Base-by-base conservation (phyloP, 2,329 filamentous ascomycete species). In the Fulvia fulva region DNA sequence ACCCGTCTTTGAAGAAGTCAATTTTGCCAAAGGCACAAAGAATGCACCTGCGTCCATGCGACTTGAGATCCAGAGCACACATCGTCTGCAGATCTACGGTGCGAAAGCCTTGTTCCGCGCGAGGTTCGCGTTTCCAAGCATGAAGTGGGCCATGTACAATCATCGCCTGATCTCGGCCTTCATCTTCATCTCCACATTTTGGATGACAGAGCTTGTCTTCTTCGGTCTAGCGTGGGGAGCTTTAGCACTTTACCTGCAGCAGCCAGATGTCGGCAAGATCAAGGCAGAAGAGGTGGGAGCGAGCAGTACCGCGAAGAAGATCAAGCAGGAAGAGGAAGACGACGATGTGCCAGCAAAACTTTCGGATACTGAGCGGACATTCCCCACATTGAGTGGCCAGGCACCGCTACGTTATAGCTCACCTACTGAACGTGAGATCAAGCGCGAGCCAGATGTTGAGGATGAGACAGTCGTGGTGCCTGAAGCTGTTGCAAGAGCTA, bases 71-170 rank as follows among this genome's bases (percentile, higher is more conserved):
- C 84, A 91, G 64, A 86, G 86, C 21, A 82, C 83, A 4, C 81
- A 85, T 64, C 62, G 65, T 3, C 80, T 97, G 68, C 90, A 96
- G 72, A 83, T 96, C 5, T 97, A 97, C 72, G 77, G 78, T 21
- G 86, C 84, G 3, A 77, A 75, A 14, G 80, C 96, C 32, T 82
- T 81, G 2, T 84, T 97, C 62, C 85, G 83, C 26, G 92, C 93
- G 4, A 82, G 85, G 54, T 85, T 97, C 63, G 81, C 82, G 11
- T 50, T 50, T 19, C 55, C 59, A 1, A 93, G 93, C 0, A 73
- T 97, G 60, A 79, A 83, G 51, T 94, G 89, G 85, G 68, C 92
- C 56, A 96, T 99, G 89, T 94, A 94, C 68, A 86, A 90, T 61
- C 87, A 93, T 76, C 85, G 88, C 12, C 68, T 94, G 34, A 72